phyloP scores from a whole-genome alignment of 768 basidiomycete species.

The Termitomyces sp. region DNA sequence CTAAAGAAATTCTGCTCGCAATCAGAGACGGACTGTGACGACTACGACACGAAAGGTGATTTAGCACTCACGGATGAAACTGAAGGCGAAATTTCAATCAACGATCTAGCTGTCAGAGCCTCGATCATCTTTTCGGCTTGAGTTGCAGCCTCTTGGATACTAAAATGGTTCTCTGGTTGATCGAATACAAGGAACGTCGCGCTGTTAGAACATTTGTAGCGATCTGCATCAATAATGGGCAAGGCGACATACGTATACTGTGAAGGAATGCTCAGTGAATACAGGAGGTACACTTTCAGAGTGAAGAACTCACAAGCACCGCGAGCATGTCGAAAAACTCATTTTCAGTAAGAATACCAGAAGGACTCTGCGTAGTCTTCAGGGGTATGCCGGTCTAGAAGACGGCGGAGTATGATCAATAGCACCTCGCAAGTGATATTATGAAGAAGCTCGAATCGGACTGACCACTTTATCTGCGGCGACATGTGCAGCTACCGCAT shows the following conservation, averaged over 20 bases:
- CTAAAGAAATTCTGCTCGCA: slow-evolving; percentile 9
- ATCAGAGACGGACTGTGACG: not conserved
- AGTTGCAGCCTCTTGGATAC: slow-evolving; percentile 22
- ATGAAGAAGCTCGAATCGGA: not conserved
- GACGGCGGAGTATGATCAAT: not conserved
- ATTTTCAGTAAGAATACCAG: slow-evolving; percentile 38
- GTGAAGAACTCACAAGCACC: slow-evolving; percentile 21
- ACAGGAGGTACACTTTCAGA: not conserved
- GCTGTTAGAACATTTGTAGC: slow-evolving; percentile 4
- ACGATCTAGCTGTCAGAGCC: slow-evolving; percentile 25
- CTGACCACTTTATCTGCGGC: slow-evolving; percentile 32
- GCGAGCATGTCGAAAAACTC: slow-evolving; percentile 43
- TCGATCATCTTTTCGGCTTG: slow-evolving; percentile 26
- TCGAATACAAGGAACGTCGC: slow-evolving; percentile 22
- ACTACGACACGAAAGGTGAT: not conserved
- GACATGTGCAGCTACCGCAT: slow-evolving; percentile 36
- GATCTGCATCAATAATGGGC: not conserved
- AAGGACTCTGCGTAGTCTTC: slow-evolving; percentile 40
- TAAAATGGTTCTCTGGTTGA: slow-evolving; percentile 28
- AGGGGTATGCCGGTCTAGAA: slow-evolving; percentile 37
- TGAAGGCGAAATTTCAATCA: slow-evolving; percentile 21
- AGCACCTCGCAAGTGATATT: not conserved
- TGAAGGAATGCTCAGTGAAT: not conserved
- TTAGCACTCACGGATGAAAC: slow-evolving; percentile 20
- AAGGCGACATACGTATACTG: slow-evolving; percentile 10